Evolutionary conservation across 1,284 basidiomycete genomes (phyloP).

Genomic region (Cystobasidium sp.): DNA sequence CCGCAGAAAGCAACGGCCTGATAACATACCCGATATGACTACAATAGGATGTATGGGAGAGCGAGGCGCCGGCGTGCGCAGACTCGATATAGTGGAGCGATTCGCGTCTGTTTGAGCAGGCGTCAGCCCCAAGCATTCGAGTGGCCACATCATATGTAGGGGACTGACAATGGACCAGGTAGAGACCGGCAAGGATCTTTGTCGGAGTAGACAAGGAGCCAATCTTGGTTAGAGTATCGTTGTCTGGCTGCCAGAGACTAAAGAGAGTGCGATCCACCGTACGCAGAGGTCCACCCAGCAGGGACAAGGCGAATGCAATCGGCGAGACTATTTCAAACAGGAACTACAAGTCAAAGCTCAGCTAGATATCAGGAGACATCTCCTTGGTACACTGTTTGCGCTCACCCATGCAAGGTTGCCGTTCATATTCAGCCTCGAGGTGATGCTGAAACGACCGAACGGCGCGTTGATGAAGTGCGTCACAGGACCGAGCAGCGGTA

Average conservation of each 20-base stretch:
- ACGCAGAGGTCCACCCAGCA: constrained; percentile 42
- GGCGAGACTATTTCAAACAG: constrained; percentile 52
- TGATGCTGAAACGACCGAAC: constrained; percentile 53
- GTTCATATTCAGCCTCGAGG: constrained; percentile 45
- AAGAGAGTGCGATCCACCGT: constrained; percentile 7
- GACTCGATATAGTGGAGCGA: constrained; percentile 54
- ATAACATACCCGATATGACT: constrained; percentile 44
- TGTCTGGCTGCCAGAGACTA: constrained; percentile 1
- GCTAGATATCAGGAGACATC: not conserved
- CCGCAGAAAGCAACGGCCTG: not conserved
- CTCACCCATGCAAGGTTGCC: constrained; percentile 55
- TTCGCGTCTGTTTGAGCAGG: constrained; percentile 48
- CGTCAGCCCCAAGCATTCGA: not conserved
- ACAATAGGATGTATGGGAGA: constrained; percentile 55
- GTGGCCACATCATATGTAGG: not conserved
- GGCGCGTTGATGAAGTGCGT: constrained; percentile 53
- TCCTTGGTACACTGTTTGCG: constrained; percentile 46
- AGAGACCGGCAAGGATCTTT: constrained; percentile 51
- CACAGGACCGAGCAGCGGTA: constrained; percentile 22
- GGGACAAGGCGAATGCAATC: constrained; percentile 44
- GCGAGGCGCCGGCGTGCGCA: constrained; percentile 52
- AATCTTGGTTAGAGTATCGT: not conserved
- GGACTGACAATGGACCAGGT: constrained; percentile 53
- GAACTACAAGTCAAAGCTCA: constrained; percentile 25
- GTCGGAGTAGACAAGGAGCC: constrained; percentile 25